These are phyloP conservation scores for Penicillium brevicompactum DNA, from an alignment of 2,329 filamentous ascomycete genomes.

Conservation along the genomic window DNA sequence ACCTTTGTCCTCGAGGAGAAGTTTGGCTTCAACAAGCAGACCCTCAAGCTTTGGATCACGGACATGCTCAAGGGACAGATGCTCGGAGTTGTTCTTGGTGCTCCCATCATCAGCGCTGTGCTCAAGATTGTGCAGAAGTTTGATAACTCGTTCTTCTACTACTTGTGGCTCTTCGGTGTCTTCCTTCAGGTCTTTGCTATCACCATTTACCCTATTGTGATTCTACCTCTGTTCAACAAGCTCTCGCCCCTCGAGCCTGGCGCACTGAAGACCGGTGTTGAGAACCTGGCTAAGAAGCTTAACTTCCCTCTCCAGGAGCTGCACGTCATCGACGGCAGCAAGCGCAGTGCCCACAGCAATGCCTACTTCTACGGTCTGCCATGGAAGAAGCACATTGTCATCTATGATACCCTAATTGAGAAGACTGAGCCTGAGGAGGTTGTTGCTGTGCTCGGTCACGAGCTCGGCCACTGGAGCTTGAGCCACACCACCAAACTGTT, in stretches of 20 bases:
- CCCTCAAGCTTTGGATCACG: slow-evolving; percentile 79
- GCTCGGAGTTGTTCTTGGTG: slow-evolving; percentile 75
- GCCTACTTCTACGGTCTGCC: slow-evolving; percentile 96
- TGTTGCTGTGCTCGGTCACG: slow-evolving; percentile 90
- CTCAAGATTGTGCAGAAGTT: slow-evolving; percentile 93
- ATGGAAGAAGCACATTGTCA: slow-evolving; percentile 99
- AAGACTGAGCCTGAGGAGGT: slow-evolving; percentile 92
- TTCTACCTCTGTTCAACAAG: slow-evolving; percentile 97
- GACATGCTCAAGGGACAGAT: slow-evolving; percentile 91
- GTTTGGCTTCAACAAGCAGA: slow-evolving; percentile 99
- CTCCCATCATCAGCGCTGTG: slow-evolving; percentile 89
- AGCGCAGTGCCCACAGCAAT: slow-evolving; percentile 84
- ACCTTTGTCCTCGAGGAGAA: slow-evolving; percentile 95
- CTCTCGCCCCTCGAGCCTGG: slow-evolving; percentile 88
- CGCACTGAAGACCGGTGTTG: slow-evolving; percentile 82
- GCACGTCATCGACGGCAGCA: slow-evolving; percentile 91
- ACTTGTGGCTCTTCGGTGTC: slow-evolving; percentile 91
- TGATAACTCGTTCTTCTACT: slow-evolving; percentile 94
- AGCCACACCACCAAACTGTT: slow-evolving; percentile 93
- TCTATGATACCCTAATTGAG: slow-evolving; percentile 96
- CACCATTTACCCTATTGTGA: slow-evolving; percentile 92
- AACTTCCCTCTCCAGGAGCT: slow-evolving; percentile 91
- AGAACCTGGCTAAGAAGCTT: slow-evolving; percentile 77
- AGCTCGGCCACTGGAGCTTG: slow-evolving; percentile 95
- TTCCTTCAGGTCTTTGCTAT: slow-evolving; percentile 91